Evolutionary conservation across 306 rosid genomes (phyloP).

Genomic region (Fragaria iinumae): DNA sequence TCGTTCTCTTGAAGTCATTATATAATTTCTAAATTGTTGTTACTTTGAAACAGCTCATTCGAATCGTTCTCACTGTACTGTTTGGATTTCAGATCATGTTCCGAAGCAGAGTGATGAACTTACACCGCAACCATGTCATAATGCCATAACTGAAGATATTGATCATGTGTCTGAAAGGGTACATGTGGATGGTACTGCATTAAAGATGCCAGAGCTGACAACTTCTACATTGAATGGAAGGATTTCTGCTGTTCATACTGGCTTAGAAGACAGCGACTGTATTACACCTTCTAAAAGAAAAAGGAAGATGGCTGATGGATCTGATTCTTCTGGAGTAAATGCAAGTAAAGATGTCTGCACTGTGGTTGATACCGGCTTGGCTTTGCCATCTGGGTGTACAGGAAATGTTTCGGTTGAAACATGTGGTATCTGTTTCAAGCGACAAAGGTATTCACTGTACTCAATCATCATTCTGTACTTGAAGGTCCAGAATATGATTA

Average conservation of each 20-base stretch:
- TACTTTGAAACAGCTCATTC: slow-evolving; percentile 10
- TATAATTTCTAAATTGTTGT: slow-evolving; percentile 15
- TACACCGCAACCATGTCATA: slow-evolving; percentile 19
- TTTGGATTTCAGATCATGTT: slow-evolving; percentile 35
- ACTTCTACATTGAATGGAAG: slow-evolving; percentile 26
- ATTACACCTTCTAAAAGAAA: slow-evolving; percentile 49
- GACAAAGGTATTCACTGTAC: slow-evolving; percentile 47
- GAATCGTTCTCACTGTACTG: slow-evolving; percentile 16
- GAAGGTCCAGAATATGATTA: neutral
- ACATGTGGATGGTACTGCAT: slow-evolving; percentile 25
- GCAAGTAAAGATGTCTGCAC: slow-evolving; percentile 38
- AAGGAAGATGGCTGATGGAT: slow-evolving; percentile 35
- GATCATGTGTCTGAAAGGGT: slow-evolving; percentile 28
- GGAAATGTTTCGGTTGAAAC: slow-evolving; percentile 28
- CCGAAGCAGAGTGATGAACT: slow-evolving; percentile 26
- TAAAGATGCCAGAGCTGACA: slow-evolving; percentile 23
- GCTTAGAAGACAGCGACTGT: slow-evolving; percentile 31
- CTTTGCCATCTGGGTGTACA: slow-evolving; percentile 23
- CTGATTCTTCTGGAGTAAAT: slow-evolving; percentile 34
- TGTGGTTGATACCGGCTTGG: slow-evolving; percentile 27
- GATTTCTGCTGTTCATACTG: slow-evolving; percentile 19
- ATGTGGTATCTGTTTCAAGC: slow-evolving; percentile 38
- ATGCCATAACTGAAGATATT: slow-evolving; percentile 17
- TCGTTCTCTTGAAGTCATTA: neutral
- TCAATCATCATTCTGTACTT: slow-evolving; percentile 4